Conservation (phyloP, 2,329 filamentous ascomycete genomes). For the Stachybotrys chlorohalonatus region DNA sequence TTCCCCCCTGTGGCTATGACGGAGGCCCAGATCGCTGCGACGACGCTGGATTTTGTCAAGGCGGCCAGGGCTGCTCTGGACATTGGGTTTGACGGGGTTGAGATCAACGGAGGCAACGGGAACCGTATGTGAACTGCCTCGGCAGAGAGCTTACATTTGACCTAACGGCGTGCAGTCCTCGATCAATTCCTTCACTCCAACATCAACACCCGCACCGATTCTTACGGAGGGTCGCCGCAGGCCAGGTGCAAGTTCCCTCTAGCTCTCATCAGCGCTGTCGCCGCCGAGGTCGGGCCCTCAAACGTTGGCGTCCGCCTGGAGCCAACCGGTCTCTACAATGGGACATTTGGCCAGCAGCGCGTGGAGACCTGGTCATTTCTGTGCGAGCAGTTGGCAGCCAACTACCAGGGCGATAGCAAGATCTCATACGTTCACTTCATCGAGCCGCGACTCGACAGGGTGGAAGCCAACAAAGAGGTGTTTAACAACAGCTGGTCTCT, state of each 20-base stretch:
- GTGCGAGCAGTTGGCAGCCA: constrained; percentile 28
- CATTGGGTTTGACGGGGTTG: constrained; percentile 39
- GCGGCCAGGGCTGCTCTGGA: constrained; percentile 37
- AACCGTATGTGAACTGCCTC: constrained; percentile 11
- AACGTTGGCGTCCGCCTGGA: constrained; percentile 35
- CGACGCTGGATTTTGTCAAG: constrained; percentile 16
- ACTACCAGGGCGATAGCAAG: constrained; percentile 18
- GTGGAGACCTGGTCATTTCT: constrained; percentile 44
- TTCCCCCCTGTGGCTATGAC: constrained; percentile 22
- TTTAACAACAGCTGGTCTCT: constrained; percentile 40
- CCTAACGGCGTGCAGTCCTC: constrained; percentile 9
- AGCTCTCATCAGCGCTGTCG: constrained; percentile 39
- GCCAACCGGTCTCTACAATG: constrained; percentile 43
- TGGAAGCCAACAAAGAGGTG: constrained; percentile 37
- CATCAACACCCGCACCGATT: constrained; percentile 24
- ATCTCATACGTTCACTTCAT: constrained; percentile 48
- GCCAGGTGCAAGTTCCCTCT: constrained; percentile 40
- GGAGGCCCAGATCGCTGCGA: constrained; percentile 30
- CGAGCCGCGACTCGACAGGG: constrained; percentile 45
- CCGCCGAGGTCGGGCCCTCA: constrained; percentile 32
- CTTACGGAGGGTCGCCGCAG: constrained; percentile 22
- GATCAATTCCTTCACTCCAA: constrained; percentile 29
- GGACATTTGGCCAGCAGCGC: constrained; percentile 37
- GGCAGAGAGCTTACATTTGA: neutral
- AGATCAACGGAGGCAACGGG: constrained; percentile 30